Percentiles rank a stretch among this genome's conserved stretches.
Evolutionary conservation across 306 rosid species (phyloP).

Genomic region (Cucurbita maxima): DNA sequence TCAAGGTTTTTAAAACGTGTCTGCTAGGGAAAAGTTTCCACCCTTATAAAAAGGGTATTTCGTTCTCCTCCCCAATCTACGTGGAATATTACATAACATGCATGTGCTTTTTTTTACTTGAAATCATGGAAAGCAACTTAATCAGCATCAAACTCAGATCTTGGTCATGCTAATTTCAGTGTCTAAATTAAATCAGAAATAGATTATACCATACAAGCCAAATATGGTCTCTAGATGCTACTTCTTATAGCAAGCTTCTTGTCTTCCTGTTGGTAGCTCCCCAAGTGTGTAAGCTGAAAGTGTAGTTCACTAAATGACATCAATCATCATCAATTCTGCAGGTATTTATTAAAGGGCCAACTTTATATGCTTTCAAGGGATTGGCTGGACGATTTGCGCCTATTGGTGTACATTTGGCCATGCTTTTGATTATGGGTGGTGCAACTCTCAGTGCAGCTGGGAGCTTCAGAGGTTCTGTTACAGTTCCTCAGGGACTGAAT

Average conservation of each 20-base stretch:
- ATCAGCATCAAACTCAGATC: not conserved
- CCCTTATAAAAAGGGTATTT: too few species aligned
- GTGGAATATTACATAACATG: too few species aligned
- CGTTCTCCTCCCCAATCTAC: too few species aligned
- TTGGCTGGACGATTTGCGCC: slow-evolving; percentile 89
- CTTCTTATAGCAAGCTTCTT: not conserved
- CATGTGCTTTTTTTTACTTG: not conserved
- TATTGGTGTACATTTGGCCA: slow-evolving; percentile 82
- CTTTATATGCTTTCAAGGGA: slow-evolving; percentile 76
- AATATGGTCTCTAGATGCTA: not conserved
- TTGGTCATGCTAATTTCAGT: not conserved
- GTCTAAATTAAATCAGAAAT: not conserved
- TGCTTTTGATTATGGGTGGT: slow-evolving; percentile 84
- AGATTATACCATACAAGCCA: not conserved
- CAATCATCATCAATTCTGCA: slow-evolving; percentile 6
- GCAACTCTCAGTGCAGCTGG: slow-evolving; percentile 87
- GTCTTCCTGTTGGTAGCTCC: not conserved
- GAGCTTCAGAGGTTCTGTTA: slow-evolving; percentile 91
- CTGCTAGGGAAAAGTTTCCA: too few species aligned
- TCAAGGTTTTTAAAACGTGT: too few species aligned
- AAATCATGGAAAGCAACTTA: not conserved
- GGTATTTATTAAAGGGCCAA: slow-evolving; percentile 85
- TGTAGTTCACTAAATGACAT: not conserved
- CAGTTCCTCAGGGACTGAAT: slow-evolving; percentile 89
- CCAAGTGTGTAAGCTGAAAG: not conserved